Evolutionary conservation across 164 flowering plant genomes (phyloP), one percentile per base, ranked within the genome.

Genomic region (Magnolia changhungtana): DNA sequence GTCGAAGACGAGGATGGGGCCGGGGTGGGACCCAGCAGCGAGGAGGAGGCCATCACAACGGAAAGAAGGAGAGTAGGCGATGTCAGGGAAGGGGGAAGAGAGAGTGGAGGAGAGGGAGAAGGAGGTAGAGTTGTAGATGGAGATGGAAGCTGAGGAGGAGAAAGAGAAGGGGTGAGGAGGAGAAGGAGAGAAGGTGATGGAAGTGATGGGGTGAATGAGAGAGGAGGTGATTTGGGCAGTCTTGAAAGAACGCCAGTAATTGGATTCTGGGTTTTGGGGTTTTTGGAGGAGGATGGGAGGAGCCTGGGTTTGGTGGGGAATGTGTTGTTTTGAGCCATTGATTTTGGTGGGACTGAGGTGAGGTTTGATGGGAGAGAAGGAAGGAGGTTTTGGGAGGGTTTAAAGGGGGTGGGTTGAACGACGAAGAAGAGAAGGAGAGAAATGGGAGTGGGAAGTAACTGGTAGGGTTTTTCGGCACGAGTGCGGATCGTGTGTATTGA

Each of bases 171-270:
- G 67, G 84, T 89, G 85, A 7, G 97, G 94, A 0, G 85, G 45
- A 1, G 67, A 14, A 7, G 96, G 96, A 63, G 96, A 89, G 88
- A 93, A 95, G 13, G 81, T 72, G 79, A 95, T 8, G 65, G 92
- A 89, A 63, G 92, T 79, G 58, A 93, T 73, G 66, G 96, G 78
- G 72, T 86, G 88, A 73, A 84, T 70, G 63, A 89, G 89, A 78
- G 84, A 74, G 21, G 88, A 79, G 20, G 88, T 77, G 70, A 82
- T 81, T 7, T 83, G 84, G 75, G 65, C 49, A 63, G 87, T 67
- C 81, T 94, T 92, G 93, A 89, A 96, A 31, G 99, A 91, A 50
- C 87, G 78, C 98, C 96, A 95, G 84, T 85, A 89, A 72, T 87
- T 89, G 29, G 96, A 87, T 79, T 95, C 98, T 8, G 95, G 88